Evolutionary conservation across 192 early-diverging fungal genomes (phyloP), one percentile per base, ranked within the genome.

Genomic region (Powellomyces hirtus): DNA sequence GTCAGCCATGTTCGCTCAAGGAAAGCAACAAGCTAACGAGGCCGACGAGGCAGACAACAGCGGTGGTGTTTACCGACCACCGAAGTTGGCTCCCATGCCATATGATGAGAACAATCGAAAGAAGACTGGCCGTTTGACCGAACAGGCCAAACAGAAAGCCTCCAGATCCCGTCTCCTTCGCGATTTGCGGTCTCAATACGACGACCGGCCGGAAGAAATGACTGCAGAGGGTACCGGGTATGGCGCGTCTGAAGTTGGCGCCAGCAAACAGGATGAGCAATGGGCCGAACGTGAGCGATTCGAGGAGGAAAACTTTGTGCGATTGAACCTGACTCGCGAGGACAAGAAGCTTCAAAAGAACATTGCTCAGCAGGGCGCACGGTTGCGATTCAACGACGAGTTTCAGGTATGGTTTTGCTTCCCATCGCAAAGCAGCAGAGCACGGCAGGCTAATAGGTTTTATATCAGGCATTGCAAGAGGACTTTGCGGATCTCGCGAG

Each of bases 231-330:
- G 91, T 53, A 88, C 86, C 59, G 86, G 85, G 0, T 88, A 91
- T 70, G 81, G 85, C 50, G 81, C 69, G 26, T 29, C 55, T n/a
- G 76, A 85, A 1, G 86, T 85, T 30, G 85, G 80, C 10, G 79
- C 85, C 49, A 77, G 77, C 35, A 79, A 75, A 22, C 70, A 77
- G 66, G 72, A 87, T 53, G 86, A 91, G 33, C 61, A 82, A 57
- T 79, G 85, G 16, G 77, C 77, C 10, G 90, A 94, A 65, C 81
- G 86, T 35, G 76, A 83, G 52, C 65, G 79, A 24, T 95, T 90
- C 70, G 95, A 97, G 72, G 95, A 97, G 66, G 89, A 92, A 22
- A 93, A 94, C 77, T 94, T 94, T 75, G 84, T 87, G 34, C 85
- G 95, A 53, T 72, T 94, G 44, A 75, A 77, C 42, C 44, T 92